phyloP scores from a whole-genome alignment of 805 yeast genomes.

The Maudiozyma bulderi region DNA sequence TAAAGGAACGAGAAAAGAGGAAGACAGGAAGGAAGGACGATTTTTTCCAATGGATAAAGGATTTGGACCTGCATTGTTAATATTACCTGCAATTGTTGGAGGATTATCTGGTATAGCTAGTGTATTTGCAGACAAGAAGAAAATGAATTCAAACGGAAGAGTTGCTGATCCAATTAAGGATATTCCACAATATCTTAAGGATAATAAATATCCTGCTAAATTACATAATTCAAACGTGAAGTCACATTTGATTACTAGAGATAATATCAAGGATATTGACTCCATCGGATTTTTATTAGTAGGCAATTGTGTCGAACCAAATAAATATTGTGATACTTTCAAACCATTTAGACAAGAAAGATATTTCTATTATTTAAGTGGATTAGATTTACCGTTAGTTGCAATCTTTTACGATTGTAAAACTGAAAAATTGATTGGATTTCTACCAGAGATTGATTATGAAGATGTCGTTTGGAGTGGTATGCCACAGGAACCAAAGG shows the following conservation, averaged over 20 bases:
- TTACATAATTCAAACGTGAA: slow-evolving; percentile 54
- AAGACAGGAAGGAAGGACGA: too few relatives aligned
- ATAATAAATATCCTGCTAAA: slow-evolving; percentile 71
- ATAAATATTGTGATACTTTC: slow-evolving; percentile 71
- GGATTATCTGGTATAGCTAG: too few relatives aligned
- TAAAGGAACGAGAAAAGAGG: too few relatives aligned
- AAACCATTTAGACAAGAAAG: slow-evolving; percentile 81
- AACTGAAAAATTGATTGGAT: slow-evolving; percentile 53
- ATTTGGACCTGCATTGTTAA: too few relatives aligned
- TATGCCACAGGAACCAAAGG: slow-evolving; percentile 57
- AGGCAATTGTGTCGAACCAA: slow-evolving; percentile 48
- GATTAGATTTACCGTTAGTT: slow-evolving; percentile 72
- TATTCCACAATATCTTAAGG: slow-evolving; percentile 14
- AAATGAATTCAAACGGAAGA: too few relatives aligned
- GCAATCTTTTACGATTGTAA: slow-evolving; percentile 50
- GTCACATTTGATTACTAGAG: slow-evolving; percentile 27
- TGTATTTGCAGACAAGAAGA: too few relatives aligned
- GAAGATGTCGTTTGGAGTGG: slow-evolving; percentile 98
- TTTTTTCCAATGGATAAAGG: too few relatives aligned
- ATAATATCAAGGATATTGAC: slow-evolving; percentile 8
- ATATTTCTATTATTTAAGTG: slow-evolving; percentile 79
- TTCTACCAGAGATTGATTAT: slow-evolving; percentile 71
- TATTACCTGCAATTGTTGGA: too few relatives aligned
- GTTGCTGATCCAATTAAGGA: slow-evolving; percentile 13
- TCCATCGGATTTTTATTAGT: slow-evolving; percentile 44